A percentile compares a stretch with the other conserved stretches of the same genome.
phyloP scores from a whole-genome alignment of 2,329 filamentous ascomycete species.

The Gaeumannomyces tritici region DNA sequence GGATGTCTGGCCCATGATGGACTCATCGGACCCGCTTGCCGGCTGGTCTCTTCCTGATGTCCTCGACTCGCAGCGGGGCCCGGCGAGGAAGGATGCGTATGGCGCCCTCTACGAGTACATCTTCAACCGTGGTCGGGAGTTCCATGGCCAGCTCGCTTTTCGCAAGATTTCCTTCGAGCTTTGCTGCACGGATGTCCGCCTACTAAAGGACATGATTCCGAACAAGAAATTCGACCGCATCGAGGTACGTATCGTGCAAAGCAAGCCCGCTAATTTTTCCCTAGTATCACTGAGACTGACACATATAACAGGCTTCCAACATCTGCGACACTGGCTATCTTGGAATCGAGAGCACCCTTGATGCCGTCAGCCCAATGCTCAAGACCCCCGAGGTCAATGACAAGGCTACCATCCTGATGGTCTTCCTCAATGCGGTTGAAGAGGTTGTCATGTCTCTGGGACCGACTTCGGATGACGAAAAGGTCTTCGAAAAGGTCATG shows the following conservation, averaged over 20 bases:
- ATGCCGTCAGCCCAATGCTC: not conserved
- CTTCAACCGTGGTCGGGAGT: not conserved
- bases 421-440: not conserved
- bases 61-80: not conserved
- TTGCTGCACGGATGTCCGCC: not conserved
- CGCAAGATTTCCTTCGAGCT: not conserved
- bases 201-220: not conserved
- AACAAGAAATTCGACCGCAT: slow-evolving; percentile 1
- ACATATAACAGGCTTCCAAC: not conserved
- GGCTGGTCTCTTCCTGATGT: not conserved
- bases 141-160: not conserved
- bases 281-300: not conserved
- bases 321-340: not conserved
- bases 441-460: too few relatives aligned
- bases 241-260: not conserved
- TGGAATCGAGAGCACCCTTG: not conserved
- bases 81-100: not conserved
- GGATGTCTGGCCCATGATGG: not conserved
- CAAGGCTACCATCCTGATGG: not conserved
- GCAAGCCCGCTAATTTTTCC: too few relatives aligned
- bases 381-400: not conserved
- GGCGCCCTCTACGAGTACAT: not conserved
- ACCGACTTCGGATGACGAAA: too few relatives aligned
- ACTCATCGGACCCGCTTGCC: not conserved
- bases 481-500: too few relatives aligned